Base-by-base conservation (phyloP, 2,329 filamentous ascomycete species). In the Diaporthe citri region DNA sequence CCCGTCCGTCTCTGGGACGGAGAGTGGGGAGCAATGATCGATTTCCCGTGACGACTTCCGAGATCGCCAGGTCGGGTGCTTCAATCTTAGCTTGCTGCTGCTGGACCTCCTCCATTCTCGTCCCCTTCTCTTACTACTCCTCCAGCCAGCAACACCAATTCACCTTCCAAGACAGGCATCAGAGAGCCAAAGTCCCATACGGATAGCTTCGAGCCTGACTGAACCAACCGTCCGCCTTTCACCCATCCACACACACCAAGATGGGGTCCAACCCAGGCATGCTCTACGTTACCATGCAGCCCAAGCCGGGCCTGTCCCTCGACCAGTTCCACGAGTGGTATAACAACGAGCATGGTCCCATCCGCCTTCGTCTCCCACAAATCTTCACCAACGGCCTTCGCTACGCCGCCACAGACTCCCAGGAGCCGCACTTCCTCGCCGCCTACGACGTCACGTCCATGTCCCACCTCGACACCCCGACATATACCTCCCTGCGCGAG, bases 271-370 rank as follows among this genome's bases (percentile, higher is more conserved):
- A 83, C 72, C 90, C 90, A 13, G 95, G 95, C 75, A 91, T 95
- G 80, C 91, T 97, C 81, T 95, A 93, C 82, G 95, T 97, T 79
- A 95, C 94, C 22, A 97, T 97, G 93, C 92, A 96, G 84, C 94
- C 95, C 79, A 88, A 90, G 82, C 87, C 90, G 74, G 89, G 88
- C 78, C 88, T 95, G 79, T 87, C 92, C 73, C 84, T 89, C 64
- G 87, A 90, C 77, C 91, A 94, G 80, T 97, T 97, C 85, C 93
- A 97, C 84, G 94, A 97, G 82, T 96, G 94, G 94, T 97, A 97
- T 87, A 96, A 97, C 86, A 97, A 95, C 83, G 95, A 97, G 86
- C 95, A 97, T 85, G 95, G 95, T 72, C 95, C 95, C 25, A 90
- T 92, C 22, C 93, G 95, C 64, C 89, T 97, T 9, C 93, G 94